These are phyloP conservation scores for Trametes cinnabarina DNA, from an alignment of 768 basidiomycete species.

Conservation along the genomic window DNA sequence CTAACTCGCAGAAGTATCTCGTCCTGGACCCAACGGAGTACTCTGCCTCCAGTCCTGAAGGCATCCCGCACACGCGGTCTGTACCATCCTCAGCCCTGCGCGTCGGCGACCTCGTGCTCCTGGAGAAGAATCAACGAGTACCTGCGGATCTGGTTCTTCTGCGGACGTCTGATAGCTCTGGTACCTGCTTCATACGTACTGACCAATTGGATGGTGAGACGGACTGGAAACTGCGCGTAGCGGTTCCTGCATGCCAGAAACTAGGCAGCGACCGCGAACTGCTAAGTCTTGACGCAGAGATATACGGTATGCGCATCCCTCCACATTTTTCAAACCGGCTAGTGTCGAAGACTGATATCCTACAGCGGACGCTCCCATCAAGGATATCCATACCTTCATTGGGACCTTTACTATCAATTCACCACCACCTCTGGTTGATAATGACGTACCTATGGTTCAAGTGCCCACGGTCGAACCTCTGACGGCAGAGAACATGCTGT, in stretches of 20 bases:
- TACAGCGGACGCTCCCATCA: conserved; percentile 88
- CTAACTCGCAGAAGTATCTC: conserved; percentile 91
- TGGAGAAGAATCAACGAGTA: conserved; percentile 97
- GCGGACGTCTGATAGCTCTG: conserved; percentile 82
- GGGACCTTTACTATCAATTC: conserved; percentile 84
- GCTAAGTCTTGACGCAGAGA: conserved; percentile 72
- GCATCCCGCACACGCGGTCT: conserved; percentile 51
- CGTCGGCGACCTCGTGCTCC: conserved; percentile 85
- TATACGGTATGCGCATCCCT: conserved; percentile 64
- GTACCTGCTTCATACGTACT: conserved; percentile 96
- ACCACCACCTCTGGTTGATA: conserved; percentile 33
- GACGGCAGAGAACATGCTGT: conserved; percentile 93
- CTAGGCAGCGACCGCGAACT: conserved; percentile 56
- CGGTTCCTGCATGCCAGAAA: conserved; percentile 81
- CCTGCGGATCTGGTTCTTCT: conserved; percentile 92
- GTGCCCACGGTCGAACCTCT: conserved; percentile 69
- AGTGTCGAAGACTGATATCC: no score
- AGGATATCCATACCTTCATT: conserved; percentile 94
- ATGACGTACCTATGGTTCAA: conserved; percentile 39
- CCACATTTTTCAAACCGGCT: no score
- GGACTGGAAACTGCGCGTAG: conserved; percentile 96
- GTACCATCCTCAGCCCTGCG: conserved; percentile 85
- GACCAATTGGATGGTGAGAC: conserved; percentile 99
- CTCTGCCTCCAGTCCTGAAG: conserved; percentile 26
- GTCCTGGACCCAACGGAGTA: conserved; percentile 59